Percentiles rank a stretch among this genome's conserved stretches.
Evolutionary conservation across 108 stramenopile genomes (phyloP).

Genomic region (Fistulifera solaris): DNA sequence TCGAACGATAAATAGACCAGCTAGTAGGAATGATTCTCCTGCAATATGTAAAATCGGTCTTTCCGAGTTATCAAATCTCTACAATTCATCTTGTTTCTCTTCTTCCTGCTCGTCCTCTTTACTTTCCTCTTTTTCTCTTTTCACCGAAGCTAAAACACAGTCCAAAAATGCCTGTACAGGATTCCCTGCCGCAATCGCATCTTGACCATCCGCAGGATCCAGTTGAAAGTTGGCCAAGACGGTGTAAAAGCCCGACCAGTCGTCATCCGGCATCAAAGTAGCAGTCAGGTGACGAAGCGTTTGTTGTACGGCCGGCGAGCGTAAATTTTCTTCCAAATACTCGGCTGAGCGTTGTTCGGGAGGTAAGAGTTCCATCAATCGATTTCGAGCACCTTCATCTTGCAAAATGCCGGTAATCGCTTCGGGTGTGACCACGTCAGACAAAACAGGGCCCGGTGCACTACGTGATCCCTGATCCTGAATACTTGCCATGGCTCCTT

Average conservation of each 20-base stretch:
- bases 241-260: slow-evolving; percentile 51
- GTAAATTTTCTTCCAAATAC: slow-evolving; percentile 53
- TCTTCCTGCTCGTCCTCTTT: slow-evolving; percentile 17
- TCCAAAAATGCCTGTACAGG: slow-evolving; percentile 79
- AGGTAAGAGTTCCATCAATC: slow-evolving; percentile 57
- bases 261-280: slow-evolving; percentile 49
- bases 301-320: slow-evolving; percentile 65
- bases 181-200: slow-evolving; percentile 24
- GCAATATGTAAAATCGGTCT: too few species aligned
- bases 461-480: slow-evolving; percentile 20
- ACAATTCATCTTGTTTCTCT: too few species aligned
- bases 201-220: slow-evolving; percentile 52
- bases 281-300: slow-evolving; percentile 54
- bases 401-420: slow-evolving; percentile 30
- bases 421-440: slow-evolving; percentile 54
- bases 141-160: slow-evolving; percentile 39
- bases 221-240: slow-evolving; percentile 75
- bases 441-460: slow-evolving; percentile 36
- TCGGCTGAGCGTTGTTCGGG: slow-evolving; percentile 40
- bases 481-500: slow-evolving; percentile 72
- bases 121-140: slow-evolving; percentile 29
- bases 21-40: too few species aligned
- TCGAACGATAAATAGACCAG: not conserved
- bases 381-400: slow-evolving; percentile 34
- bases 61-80: too few species aligned